These are phyloP conservation scores for Xylaria acuta DNA, from an alignment of 495 filamentous ascomycete genomes.

Conservation along the genomic window DNA sequence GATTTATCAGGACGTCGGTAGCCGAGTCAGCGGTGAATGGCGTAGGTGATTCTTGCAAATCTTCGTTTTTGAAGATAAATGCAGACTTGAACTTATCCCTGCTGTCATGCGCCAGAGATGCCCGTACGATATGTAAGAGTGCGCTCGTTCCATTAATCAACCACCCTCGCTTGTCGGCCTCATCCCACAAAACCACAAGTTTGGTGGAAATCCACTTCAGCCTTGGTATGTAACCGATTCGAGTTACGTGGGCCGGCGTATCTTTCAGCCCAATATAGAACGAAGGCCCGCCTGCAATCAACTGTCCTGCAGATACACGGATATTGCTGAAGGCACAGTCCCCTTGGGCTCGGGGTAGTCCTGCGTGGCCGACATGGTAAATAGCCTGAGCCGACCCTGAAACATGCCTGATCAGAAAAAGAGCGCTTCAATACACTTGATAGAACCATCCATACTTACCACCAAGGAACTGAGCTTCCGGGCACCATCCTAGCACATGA, in stretches of 20 bases:
- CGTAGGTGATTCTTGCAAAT: constrained; percentile 27
- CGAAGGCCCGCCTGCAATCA: not conserved
- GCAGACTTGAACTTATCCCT: constrained; percentile 24
- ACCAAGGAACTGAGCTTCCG: not conserved
- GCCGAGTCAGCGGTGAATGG: constrained; percentile 8
- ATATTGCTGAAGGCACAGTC: not conserved
- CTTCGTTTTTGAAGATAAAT: constrained; percentile 28
- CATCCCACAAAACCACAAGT: constrained; percentile 42
- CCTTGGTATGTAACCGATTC: not conserved
- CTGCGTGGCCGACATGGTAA: not conserved
- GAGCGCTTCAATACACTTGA: not conserved
- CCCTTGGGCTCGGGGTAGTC: not conserved
- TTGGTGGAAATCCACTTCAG: constrained; percentile 33
- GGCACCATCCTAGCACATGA: constrained; percentile 5
- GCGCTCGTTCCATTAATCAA: constrained; percentile 42
- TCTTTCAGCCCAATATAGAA: not conserved
- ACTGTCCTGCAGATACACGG: not conserved
- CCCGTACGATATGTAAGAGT: constrained; percentile 41
- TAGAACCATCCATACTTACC: not conserved
- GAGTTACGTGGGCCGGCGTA: not conserved
- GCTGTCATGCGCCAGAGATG: constrained; percentile 30
- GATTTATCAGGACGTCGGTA: not conserved
- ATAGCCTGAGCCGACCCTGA: not conserved
- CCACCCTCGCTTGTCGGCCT: constrained; percentile 41
- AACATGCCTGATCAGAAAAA: not conserved